Evolutionary conservation across 73 alveolate genomes (phyloP).

Genomic region (Effrenium voratum): DNA sequence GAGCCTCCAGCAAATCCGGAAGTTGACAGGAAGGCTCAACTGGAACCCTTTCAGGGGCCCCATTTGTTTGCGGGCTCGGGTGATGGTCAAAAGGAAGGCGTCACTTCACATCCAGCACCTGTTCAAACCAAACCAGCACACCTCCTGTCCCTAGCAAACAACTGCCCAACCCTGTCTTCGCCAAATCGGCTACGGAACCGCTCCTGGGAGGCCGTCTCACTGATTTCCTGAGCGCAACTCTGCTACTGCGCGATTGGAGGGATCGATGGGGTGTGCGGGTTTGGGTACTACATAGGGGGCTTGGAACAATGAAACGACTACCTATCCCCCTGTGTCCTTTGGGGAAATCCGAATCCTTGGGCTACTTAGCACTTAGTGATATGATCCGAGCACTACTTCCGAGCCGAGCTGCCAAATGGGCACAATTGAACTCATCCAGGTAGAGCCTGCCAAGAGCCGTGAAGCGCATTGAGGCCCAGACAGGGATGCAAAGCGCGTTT

Average conservation of each 20-base stretch:
- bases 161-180: background rate
- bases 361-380: too few species aligned
- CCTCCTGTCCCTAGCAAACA: background rate
- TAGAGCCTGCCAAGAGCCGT: conserved; percentile 17
- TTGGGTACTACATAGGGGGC: too few species aligned
- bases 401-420: conserved; percentile 13
- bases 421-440: conserved; percentile 70
- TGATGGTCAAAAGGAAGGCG: background rate
- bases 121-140: background rate
- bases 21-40: background rate
- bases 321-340: too few species aligned
- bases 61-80: background rate
- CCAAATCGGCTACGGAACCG: background rate
- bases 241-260: too few species aligned
- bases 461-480: too few species aligned
- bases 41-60: background rate
- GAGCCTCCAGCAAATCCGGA: too few species aligned
- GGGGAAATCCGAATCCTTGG: too few species aligned
- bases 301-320: too few species aligned
- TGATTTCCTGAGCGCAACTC: conserved; percentile 46
- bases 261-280: too few species aligned
- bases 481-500: too few species aligned
- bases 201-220: conserved; percentile 88
- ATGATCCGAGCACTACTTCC: too few species aligned
- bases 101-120: background rate